Percentiles rank a stretch among this genome's conserved stretches.
Conservation (phyloP, 2,329 filamentous ascomycete genomes). For the Aspergillus jensenii region DNA sequence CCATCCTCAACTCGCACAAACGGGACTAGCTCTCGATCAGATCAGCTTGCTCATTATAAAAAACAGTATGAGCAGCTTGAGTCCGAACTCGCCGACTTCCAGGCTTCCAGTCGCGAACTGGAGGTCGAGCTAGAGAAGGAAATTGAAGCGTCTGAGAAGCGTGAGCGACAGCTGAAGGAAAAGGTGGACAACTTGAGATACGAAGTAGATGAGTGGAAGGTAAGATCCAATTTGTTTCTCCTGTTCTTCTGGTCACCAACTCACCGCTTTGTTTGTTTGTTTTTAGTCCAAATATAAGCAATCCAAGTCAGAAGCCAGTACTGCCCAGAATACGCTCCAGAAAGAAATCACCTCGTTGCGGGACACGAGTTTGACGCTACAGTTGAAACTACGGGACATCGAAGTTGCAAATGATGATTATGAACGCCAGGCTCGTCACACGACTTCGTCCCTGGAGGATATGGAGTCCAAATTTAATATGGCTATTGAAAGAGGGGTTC, state of each 20-base stretch:
- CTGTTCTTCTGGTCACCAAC: neutral
- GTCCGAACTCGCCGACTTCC: slow-evolving; percentile 87
- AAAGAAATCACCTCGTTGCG: slow-evolving; percentile 94
- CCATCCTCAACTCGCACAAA: slow-evolving; percentile 40
- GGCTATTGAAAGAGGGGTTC: slow-evolving; percentile 83
- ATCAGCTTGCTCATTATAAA: slow-evolving; percentile 93
- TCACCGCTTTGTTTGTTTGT: neutral
- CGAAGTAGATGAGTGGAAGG: slow-evolving; percentile 98
- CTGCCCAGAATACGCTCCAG: slow-evolving; percentile 80
- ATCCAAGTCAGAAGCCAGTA: slow-evolving; percentile 81
- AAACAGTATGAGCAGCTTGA: slow-evolving; percentile 91
- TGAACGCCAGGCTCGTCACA: slow-evolving; percentile 93
- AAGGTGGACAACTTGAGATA: slow-evolving; percentile 82
- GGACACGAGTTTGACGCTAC: slow-evolving; percentile 76
- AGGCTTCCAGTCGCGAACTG: slow-evolving; percentile 88
- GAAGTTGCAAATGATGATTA: slow-evolving; percentile 99
- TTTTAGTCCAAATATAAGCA: slow-evolving; percentile 89
- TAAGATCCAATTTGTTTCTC: slow-evolving; percentile 39
- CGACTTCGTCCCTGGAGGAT: slow-evolving; percentile 92
- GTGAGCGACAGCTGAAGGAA: slow-evolving; percentile 80
- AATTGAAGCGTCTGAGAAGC: slow-evolving; percentile 90
- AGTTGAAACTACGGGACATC: slow-evolving; percentile 84
- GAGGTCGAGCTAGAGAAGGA: slow-evolving; percentile 95
- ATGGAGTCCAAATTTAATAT: slow-evolving; percentile 97
- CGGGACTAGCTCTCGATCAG: slow-evolving; percentile 53